phyloP scores from a whole-genome alignment of 805 yeast species.

The Huiozyma sinensis region DNA sequence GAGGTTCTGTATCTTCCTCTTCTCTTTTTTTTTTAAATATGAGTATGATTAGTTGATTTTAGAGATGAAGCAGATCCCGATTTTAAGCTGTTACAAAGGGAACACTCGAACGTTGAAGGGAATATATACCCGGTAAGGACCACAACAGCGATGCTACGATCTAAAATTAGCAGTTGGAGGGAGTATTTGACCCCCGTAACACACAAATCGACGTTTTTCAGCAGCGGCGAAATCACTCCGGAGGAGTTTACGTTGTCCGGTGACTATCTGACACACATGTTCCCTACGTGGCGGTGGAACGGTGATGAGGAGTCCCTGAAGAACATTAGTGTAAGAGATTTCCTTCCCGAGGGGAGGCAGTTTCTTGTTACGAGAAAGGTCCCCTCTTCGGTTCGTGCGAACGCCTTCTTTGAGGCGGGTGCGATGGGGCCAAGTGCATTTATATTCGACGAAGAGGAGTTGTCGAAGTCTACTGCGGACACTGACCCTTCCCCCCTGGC shows the following conservation, averaged over 20 bases:
- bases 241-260: constrained; percentile 93
- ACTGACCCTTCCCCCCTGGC: constrained; percentile 3
- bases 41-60: too few relatives aligned
- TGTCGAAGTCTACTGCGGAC: too few relatives aligned
- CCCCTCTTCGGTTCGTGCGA: constrained; percentile 71
- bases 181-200: constrained; percentile 89
- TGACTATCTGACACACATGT: constrained; percentile 79
- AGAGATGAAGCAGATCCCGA: too few relatives aligned
- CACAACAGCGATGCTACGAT: constrained; percentile 40
- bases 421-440: constrained; percentile 25
- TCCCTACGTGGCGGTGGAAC: constrained; percentile 95
- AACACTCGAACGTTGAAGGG: too few relatives aligned
- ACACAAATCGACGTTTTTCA: constrained; percentile 72
- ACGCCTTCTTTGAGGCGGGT: constrained; percentile 31
- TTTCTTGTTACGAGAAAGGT: constrained; percentile 81
- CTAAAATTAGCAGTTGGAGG: constrained; percentile 71
- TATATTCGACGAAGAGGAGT: constrained; percentile 21
- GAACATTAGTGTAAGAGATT: constrained; percentile 33
- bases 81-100: too few relatives aligned
- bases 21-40: too few relatives aligned
- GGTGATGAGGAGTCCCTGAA: constrained; percentile 35
- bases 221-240: constrained; percentile 89
- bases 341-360: constrained; percentile 81
- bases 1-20: too few relatives aligned
- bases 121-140: too few relatives aligned